Base-by-base conservation (phyloP, 83 land plant species). In the Thuja plicata region DNA sequence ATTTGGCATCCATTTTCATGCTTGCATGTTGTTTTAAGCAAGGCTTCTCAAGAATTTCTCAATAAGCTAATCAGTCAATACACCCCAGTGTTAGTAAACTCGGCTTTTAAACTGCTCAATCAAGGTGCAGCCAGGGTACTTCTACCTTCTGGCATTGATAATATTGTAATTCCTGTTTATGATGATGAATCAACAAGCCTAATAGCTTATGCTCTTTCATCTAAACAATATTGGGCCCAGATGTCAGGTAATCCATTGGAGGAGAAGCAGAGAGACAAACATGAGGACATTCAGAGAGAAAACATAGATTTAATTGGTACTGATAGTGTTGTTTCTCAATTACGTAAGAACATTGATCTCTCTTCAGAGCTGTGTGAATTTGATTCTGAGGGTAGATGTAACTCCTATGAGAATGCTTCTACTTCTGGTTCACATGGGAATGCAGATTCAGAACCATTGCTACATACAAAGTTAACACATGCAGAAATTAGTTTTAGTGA, bases 171-270 rank as follows among this genome's bases (percentile, higher is more conserved):
- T 76, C 94, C 98, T 71, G 92, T 97, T 55, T 96, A 94, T 94
- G 96, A 97, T 83, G 97, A 96, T 90, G 97, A 97, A 55, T 96
- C 99, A 27, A 94, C 97, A 16, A 93, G 95, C 88, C 87, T 93
- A 10, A 93, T 93, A 35, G 94, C 95, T 37, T 92, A 93, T 88
- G 94, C 92, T 34, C 38, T 93, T 71, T 70, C 88, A 32, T 92
- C 95, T 41, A 80, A 84, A n/a, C 89, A 92, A 43, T 88, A 93
- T 46, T 88, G 88, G 84, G 79, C 90, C 54, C 90, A 87, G 83
- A 84, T 91, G 19, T 85, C 87, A 46, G 90, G 85, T 55, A 46
- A 50, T 27, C 41, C 88, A 38, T 50, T 89, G 43, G 94, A 92
- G 35, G 88, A 85, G 55, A 88, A 85, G 73, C 80, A 85, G 2